Evolutionary conservation across 805 yeast species (phyloP).

Genomic region (Pichia paraexigua): DNA sequence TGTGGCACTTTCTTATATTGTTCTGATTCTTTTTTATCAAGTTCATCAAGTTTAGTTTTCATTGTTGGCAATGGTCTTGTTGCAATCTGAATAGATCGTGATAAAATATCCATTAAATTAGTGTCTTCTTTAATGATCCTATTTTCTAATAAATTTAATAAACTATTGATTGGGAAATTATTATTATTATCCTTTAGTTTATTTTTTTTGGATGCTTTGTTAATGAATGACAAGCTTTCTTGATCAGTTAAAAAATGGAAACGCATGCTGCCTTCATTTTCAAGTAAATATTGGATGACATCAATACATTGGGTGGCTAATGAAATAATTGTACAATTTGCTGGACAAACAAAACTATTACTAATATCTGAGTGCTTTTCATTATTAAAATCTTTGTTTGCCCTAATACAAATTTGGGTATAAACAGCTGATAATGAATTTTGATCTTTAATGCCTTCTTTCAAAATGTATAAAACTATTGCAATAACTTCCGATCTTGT

Average conservation of each 20-base stretch:
- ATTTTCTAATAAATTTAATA: constrained; percentile 56
- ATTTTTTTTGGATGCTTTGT: constrained; percentile 29
- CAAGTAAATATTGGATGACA: constrained; percentile 61
- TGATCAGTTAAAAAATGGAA: constrained; percentile 76
- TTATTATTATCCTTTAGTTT: constrained; percentile 35
- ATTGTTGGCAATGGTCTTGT: constrained; percentile 63
- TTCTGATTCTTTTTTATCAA: constrained; percentile 17
- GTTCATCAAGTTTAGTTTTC: constrained; percentile 30
- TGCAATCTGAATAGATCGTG: constrained; percentile 67
- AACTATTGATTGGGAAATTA: constrained; percentile 65
- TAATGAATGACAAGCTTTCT: constrained; percentile 40
- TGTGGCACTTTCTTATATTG: constrained; percentile 24
- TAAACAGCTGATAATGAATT: constrained; percentile 56
- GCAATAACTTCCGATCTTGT: constrained; percentile 70
- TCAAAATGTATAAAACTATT: constrained; percentile 56
- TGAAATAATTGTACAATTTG: constrained; percentile 55
- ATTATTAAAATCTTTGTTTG: constrained; percentile 18
- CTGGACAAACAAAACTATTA: constrained; percentile 32
- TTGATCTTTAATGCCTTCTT: constrained; percentile 65
- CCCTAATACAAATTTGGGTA: constrained; percentile 44
- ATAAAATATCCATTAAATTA: constrained; percentile 65
- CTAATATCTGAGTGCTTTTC: background rate
- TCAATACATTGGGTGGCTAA: constrained; percentile 77
- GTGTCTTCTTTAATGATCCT: constrained; percentile 64
- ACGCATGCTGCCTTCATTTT: constrained; percentile 57